Evolutionary conservation across 1,139 yeast genomes (phyloP), one percentile per base, ranked within the genome.

Genomic region (Saccharomycopsis crataegensis): DNA sequence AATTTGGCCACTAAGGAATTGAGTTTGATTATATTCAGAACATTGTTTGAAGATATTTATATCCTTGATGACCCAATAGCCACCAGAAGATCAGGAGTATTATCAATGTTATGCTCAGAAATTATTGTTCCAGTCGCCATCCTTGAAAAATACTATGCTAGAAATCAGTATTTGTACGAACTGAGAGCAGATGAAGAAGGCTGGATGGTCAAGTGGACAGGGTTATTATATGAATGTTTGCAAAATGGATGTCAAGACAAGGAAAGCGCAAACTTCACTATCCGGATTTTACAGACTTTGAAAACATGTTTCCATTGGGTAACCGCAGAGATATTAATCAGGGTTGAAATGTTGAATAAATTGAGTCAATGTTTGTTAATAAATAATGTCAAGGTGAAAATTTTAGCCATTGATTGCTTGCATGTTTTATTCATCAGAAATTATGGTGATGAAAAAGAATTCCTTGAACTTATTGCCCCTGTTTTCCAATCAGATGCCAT

Each of bases 241-340:
- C 62, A 62, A 17, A 68, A 64, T 44, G 47, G 49, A 16, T 53
- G 55, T 42, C 75, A 68, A 59, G 76, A 65, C 52, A 75, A 65
- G 51, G 70, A 51, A 43, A 61, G 65, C 40, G 64, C 64, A 58
- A 67, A 68, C 32, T 79, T 83, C 64, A 83, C 82, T 1, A 77
- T 86, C 43, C 83, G 85, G 62, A 75, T 86, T 12, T 72, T 94
- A 50, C 88, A 91, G 57, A 86, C 96, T 2, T 78, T 91, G 64
- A 93, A 91, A 64, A 84, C 96, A 0, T 88, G 96, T 62, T 75
- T 93, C 57, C 91, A 87, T 62, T 93, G 99, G 99, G 79, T 91
- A 11, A 80, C 87, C 54, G 91, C 96, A 2, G 73, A 79, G 17
- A 81, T 93, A 0, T 77, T 93, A 54, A 78, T 84, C 48, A 72